Base-by-base conservation (phyloP, 495 filamentous ascomycete species). In the Hypoxylon cercidicola region DNA sequence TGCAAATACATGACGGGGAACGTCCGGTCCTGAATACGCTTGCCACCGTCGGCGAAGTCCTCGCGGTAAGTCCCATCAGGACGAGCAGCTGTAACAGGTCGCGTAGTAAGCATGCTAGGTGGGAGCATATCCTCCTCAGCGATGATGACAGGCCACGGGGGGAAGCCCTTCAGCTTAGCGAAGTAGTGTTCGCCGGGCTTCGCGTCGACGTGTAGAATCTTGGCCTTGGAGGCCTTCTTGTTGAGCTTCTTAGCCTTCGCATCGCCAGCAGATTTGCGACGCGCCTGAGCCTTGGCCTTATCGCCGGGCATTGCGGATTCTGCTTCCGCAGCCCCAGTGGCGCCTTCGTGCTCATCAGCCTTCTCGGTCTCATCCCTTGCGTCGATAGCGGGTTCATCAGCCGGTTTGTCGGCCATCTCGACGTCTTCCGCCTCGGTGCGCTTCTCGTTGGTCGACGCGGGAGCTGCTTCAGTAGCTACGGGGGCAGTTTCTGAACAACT, bases 121-220 rank as follows among this genome's bases (percentile, higher is more conserved):
- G 93, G 93, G 9, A 97, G 85, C 85, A 97, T 97, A 60, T 90
- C 88, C 76, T 97, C 93, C 71, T 96, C 92, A 68, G 89, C 92
- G 60, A 97, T 86, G 75, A 97, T 89, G 40, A 90, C 86, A 2
- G 93, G 93, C 93, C 93, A 97, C 40, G 89, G 87, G 11, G 93
- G 92, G 78, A 90, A 93, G 54, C 93, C 93, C 80, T 92, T 93
- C 71, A 97, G 87, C 69, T 90, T 88, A 58, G 92, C 91, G 50
- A 93, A 89, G 78, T 86, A 97, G 75, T 91, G 89, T 61, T 97
- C 86, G 67, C 93, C 93, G 1, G 93, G 90, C 78, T 94, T 80
- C 57, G 89, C 92, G 69, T 95, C 83, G 45, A 91, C 79, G 58
- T 96, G 87, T 10, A 82, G 81, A 46, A 93, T 82, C 66, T 86